Conservation (phyloP, 495 filamentous ascomycete species). For the Filosporella fistucella region DNA sequence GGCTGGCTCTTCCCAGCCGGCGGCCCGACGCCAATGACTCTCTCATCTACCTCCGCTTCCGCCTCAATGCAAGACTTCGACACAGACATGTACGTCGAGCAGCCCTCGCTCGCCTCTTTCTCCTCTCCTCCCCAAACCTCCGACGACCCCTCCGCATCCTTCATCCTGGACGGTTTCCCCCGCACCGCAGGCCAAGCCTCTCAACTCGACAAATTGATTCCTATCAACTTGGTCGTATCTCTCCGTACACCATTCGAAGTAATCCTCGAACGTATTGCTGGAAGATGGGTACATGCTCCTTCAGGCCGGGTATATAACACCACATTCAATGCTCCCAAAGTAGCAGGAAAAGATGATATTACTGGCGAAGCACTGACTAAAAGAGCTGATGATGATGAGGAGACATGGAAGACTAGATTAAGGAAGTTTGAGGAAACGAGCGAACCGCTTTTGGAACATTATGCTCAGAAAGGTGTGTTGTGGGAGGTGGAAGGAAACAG, state of each 20-base stretch:
- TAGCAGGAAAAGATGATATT: constrained; percentile 79
- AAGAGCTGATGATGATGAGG: constrained; percentile 77
- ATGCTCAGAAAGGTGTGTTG: constrained; percentile 78
- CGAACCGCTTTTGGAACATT: constrained; percentile 80
- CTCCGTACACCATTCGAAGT: constrained; percentile 64
- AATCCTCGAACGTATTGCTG: constrained; percentile 82
- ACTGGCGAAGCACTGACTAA: constrained; percentile 86
- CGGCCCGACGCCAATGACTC: constrained; percentile 67
- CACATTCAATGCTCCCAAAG: constrained; percentile 80
- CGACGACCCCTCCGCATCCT: constrained; percentile 74
- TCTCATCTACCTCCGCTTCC: constrained; percentile 46
- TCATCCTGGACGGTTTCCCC: constrained; percentile 95
- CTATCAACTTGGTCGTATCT: constrained; percentile 86
- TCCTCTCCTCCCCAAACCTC: constrained; percentile 36
- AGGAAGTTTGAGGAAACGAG: constrained; percentile 84
- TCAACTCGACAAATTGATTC: constrained; percentile 71
- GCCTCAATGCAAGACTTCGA: constrained; percentile 21
- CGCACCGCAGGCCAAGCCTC: constrained; percentile 77
- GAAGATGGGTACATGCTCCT: constrained; percentile 90
- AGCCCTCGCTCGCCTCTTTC: constrained; percentile 15
- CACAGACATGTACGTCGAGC: constrained; percentile 22
- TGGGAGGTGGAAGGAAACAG: constrained; percentile 84
- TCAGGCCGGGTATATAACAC: constrained; percentile 93
- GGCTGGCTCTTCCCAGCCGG: constrained; percentile 63
- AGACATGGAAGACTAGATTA: constrained; percentile 77